Evolutionary conservation across 2,329 filamentous ascomycete genomes (phyloP).

Genomic region (Exutisphaerella laricina): DNA sequence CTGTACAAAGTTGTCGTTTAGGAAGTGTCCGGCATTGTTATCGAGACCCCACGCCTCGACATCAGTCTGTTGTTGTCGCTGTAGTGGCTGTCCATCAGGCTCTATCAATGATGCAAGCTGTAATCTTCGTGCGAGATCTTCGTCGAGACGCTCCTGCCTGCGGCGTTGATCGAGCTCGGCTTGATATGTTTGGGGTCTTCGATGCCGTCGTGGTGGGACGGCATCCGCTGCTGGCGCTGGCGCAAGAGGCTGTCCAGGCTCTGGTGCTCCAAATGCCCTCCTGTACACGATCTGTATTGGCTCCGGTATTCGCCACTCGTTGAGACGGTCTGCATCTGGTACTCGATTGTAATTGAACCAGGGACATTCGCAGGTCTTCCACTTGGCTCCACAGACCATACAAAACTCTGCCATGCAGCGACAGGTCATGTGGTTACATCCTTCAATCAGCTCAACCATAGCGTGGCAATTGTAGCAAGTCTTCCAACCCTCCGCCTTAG

Average conservation of each 20-base stretch:
- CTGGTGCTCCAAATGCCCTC: conserved; percentile 24
- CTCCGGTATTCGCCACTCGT: conserved; percentile 49
- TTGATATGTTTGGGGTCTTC: conserved; percentile 27
- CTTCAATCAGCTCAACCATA: conserved; percentile 73
- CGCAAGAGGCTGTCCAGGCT: conserved; percentile 4
- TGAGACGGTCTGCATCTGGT: conserved; percentile 50
- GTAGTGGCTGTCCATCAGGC: conserved; percentile 22
- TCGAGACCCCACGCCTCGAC: conserved; percentile 37
- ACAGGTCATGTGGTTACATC: conserved; percentile 77
- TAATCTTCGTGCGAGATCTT: conserved; percentile 48
- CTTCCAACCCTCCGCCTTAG: conserved; percentile 66
- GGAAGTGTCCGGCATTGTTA: conserved; percentile 53
- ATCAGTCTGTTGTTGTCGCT: conserved; percentile 34
- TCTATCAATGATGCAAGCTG: conserved; percentile 40
- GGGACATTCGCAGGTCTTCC: conserved; percentile 78
- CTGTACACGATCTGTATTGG: conserved; percentile 37
- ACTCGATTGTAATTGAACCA: conserved; percentile 61
- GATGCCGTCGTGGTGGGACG: conserved; percentile 2
- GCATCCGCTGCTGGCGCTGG: conserved; percentile 7
- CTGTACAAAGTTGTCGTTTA: conserved; percentile 54
- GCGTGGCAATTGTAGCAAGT: conserved; percentile 67
- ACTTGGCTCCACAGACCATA: conserved; percentile 74
- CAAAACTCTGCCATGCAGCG: conserved; percentile 81
- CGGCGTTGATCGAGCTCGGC: conserved; percentile 37
- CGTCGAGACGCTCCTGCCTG: conserved; percentile 44